Evolutionary conservation across 768 basidiomycete genomes (phyloP).

Genomic region (Macrolepiota dolichaula): DNA sequence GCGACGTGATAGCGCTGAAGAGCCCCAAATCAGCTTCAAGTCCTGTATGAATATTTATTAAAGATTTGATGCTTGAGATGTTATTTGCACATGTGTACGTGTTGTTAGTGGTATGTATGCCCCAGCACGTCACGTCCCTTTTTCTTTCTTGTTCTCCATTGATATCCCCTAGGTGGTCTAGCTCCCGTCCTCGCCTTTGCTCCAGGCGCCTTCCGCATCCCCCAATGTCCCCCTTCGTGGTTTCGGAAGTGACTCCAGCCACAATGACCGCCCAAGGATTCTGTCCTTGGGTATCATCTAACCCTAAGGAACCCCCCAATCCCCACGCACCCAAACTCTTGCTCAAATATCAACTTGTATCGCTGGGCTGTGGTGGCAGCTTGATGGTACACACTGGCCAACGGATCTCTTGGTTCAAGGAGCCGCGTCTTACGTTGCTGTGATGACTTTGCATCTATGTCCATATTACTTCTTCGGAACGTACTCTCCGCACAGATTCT

Average conservation of each 20-base stretch:
- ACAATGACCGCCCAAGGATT: constrained; percentile 3
- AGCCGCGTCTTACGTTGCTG: not conserved
- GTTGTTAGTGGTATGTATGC: not conserved
- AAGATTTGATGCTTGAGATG: too few species aligned
- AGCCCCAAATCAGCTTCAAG: too few species aligned
- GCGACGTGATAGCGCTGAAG: not conserved
- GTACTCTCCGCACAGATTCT: not conserved
- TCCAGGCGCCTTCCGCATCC: constrained; percentile 1
- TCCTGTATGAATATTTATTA: too few species aligned
- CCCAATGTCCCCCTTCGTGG: constrained; percentile 5
- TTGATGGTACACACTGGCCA: not conserved
- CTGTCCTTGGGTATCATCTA: constrained; percentile 10
- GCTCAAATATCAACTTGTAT: not conserved
- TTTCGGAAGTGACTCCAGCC: constrained; percentile 6
- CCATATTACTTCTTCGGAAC: constrained; percentile 8
- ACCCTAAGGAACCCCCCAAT: not conserved
- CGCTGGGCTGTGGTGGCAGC: constrained; percentile 5
- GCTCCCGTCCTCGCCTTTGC: constrained; percentile 2
- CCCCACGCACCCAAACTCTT: not conserved
- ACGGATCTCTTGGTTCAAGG: not conserved
- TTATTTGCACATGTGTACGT: constrained; percentile 7
- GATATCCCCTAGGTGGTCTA: not conserved
- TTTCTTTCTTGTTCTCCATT: not conserved
- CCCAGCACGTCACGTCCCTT: not conserved
- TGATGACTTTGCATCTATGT: not conserved